phyloP scores from a whole-genome alignment of 2,329 filamentous ascomycete species.

The Daldinia eschscholtzii region DNA sequence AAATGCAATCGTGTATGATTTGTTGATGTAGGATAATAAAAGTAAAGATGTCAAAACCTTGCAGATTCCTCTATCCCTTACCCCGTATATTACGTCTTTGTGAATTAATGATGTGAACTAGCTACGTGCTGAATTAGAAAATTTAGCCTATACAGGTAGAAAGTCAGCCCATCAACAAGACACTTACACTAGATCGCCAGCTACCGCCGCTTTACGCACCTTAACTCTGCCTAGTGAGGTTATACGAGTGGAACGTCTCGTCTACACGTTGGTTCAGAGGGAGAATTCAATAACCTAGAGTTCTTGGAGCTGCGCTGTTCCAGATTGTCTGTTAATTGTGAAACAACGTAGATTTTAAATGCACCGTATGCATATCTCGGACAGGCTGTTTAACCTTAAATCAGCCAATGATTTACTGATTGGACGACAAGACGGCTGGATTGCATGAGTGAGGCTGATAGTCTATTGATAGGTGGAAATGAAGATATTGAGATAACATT shows the following conservation, averaged over 20 bases:
- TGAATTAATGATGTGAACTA: no score
- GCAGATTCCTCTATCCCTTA: no score
- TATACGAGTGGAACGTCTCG: not conserved
- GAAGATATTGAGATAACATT: not conserved
- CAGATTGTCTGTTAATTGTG: not conserved
- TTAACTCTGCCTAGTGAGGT: not conserved
- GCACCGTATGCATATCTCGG: not conserved
- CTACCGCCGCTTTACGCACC: not conserved
- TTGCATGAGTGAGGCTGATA: slow-evolving; percentile 36
- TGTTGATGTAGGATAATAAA: not conserved
- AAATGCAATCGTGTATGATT: not conserved
- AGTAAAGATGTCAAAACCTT: not conserved
- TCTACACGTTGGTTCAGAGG: no score
- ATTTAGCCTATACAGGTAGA: no score
- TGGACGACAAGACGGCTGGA: slow-evolving; percentile 20
- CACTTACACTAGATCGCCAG: not conserved
- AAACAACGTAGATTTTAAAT: not conserved
- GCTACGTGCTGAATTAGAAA: no score
- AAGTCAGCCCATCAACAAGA: no score
- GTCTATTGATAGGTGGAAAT: slow-evolving; percentile 28
- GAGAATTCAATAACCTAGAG: no score
- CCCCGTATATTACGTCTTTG: no score
- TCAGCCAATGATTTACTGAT: slow-evolving; percentile 18
- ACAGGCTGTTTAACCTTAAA: slow-evolving; percentile 15
- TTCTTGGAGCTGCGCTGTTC: no score